Percentiles rank a stretch among this genome's conserved stretches.
phyloP scores from a whole-genome alignment of 768 basidiomycete species.

The Lyophyllum semitale region DNA sequence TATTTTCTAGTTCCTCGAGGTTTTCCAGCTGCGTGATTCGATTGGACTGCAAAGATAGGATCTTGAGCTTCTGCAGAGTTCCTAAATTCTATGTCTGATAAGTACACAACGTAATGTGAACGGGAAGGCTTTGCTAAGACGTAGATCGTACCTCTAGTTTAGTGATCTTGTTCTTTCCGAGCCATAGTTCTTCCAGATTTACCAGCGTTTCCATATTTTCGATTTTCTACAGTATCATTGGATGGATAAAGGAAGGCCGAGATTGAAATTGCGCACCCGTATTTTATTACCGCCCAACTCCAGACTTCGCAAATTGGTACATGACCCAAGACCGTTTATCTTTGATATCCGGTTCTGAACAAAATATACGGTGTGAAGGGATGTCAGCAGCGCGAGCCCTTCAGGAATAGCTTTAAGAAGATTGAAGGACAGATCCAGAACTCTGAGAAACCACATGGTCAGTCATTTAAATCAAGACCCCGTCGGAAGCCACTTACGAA shows the following conservation, averaged over 20 bases:
- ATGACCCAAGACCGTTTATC: constrained; percentile 66
- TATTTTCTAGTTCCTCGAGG: constrained; percentile 65
- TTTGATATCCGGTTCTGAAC: constrained; percentile 93
- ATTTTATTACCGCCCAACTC: constrained; percentile 95
- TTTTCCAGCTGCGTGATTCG: constrained; percentile 87
- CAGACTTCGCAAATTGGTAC: constrained; percentile 67
- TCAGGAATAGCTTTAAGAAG: constrained; percentile 74
- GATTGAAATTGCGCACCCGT: constrained; percentile 62
- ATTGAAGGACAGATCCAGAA: constrained; percentile 95
- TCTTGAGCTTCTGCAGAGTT: constrained; percentile 71
- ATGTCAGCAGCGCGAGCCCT: constrained; percentile 53
- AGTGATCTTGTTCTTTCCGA: constrained; percentile 97
- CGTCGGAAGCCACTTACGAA: constrained; percentile 43
- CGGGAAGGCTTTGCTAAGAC: neutral
- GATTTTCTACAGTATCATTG: constrained; percentile 61
- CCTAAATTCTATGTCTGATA: constrained; percentile 59
- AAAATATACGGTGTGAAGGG: constrained; percentile 83
- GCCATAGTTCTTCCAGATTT: constrained; percentile 90
- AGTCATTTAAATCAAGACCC: neutral
- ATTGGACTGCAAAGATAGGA: constrained; percentile 92
- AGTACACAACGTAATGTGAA: neutral
- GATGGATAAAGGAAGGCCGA: neutral
- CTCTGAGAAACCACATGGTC: constrained; percentile 40
- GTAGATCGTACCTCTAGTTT: constrained; percentile 69
- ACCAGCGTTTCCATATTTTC: constrained; percentile 81